Evolutionary conservation across 495 filamentous ascomycete species (phyloP), one percentile per base, ranked within the genome.

Genomic region (Poronia punctata): DNA sequence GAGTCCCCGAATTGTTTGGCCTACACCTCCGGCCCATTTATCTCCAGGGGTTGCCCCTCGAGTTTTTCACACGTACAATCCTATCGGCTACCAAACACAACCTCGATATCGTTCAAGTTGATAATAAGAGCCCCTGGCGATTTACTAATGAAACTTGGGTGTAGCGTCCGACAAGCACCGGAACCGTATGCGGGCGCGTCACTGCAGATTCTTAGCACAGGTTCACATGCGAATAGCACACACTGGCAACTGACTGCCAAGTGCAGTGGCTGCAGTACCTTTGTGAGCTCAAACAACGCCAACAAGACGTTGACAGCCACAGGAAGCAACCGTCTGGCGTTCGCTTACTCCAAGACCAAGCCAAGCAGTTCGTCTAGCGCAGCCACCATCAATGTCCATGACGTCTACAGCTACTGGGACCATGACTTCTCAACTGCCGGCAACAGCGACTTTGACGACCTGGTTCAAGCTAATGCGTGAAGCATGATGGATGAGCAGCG

Each of bases 181-280:
- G 23, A 45, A 7, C 7, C 51, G 0, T 66, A 61, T 50, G 32
- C 48, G 5, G 55, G 50, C 35, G 55, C 62, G 4, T 35, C 46
- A 9, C 42, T 57, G 44, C 57, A 61, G 8, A 8, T 68, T 5
- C 56, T 64, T 40, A 54, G 44, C 42, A 55, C 52, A 11, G 59
- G 56, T 7, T 63, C 58, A 32, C 60, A 59, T 43, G 47, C 34
- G 43, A 71, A 70, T 53, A 35, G 48, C 16, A 68, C 66, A 1
- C 67, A 70, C 45, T 70, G 64, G 66, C 66, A 70, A 29, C 43
- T 65, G 39, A 67, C 64, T 4, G 60, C 61, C 18, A 56, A 60
- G 30, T 70, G 66, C 50, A 53, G 49, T 14, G 67, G 67, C 6
- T 68, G 66, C 56, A 64, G 62, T 11, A 40, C 50, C 17, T 71